Evolutionary conservation across 2,329 filamentous ascomycete genomes (phyloP), one percentile per base, ranked within the genome.

Genomic region (Diaporthe velutina): DNA sequence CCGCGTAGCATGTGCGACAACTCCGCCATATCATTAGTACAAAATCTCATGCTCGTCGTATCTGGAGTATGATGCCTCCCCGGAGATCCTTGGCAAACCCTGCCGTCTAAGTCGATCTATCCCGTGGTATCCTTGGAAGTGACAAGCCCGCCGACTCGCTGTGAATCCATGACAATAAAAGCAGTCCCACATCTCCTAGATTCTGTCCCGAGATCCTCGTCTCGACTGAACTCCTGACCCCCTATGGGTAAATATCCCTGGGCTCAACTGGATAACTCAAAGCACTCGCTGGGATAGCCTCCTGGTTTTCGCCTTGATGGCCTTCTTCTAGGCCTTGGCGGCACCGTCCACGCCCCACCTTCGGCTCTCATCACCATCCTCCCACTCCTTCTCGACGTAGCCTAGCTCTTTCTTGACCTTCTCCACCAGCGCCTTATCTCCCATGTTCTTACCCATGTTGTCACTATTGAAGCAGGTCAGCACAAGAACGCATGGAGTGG

Each of bases 381-480:
- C 88, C 95, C 97, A 98, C 38, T 91, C 88, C 79, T 93, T 93
- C 85, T 98, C 96, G 6, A 93, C 88, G 81, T 99, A 98, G 0
- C 95, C 95, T 55, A 98, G 88, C 77, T 93, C 89, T 80, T 90
- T 88, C 89, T 99, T 99, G 76, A 98, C 95, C 78, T 92, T 91
- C 73, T 92, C 88, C 0, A 99, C 94, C 1, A 93, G 94, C 28
- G 88, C 88, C 79, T 92, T 91, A 81, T 98, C 93, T 10, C 97
- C 97, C 0, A 95, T 98, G 81, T 99, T 99, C 88, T 99, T 99
- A 60, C 95, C 91, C 77, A 93, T 89, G 81, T 98, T 98, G 83
- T 96, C 93, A 77, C 90, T 90, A 61, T 17, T 15, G 22, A 4
- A 30, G 22, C 12, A 70, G 10, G 13, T 17, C 7, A 57, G 52